Evolutionary conservation across 75 land plant genomes (phyloP), one percentile per base, ranked within the genome.

Genomic region (Isoetes taiwanensis): DNA sequence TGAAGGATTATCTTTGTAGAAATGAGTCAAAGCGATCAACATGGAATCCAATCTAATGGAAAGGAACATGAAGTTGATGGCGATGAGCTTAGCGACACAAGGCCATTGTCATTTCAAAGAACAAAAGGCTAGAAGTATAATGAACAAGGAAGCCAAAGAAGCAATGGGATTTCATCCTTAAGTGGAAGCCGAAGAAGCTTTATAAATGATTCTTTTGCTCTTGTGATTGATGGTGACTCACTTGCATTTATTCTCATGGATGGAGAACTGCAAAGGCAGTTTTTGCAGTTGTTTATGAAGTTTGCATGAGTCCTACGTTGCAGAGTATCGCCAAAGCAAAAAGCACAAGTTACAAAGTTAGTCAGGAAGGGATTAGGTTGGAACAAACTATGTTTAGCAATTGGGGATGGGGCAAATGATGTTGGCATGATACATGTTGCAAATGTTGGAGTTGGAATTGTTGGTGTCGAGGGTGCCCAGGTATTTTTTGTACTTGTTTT

Each of bases 281-380:
- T 75, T 32, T 16, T 75, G 32, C 33, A 29, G 28, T 59, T 75
- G 9, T 61, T 69, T 29, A 61, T 59, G 4, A 60, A 69, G 8
- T 75, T 74, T 28, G 48, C 70, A 1, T 75, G 75, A 20, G 70
- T 75, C 25, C 64, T 75, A 3, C 71, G 78, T 41, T 75, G 78
- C 40, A 50, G 78, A 9, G 78, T 72, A 19, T 75, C 78, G 21
- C 78, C 78, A 9, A 41, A 67, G 28, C 78, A 75, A 17, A 75
- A 75, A 30, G 76, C 75, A 21, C 62, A 33, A 3, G 65, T 75
- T 1, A 65, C 76, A 19, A 54, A 66, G 38, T 41, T 42, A 34
- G 54, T 30, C 54, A 59, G 39, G 30, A 3, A 53, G 53, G 65
- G 24, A 0, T 32, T 12, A 50, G 40, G 66, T 11, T 32, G 25